These are phyloP conservation scores for Scopulariopsis brevicaulis DNA, from an alignment of 2,329 filamentous ascomycete species.

Conservation along the genomic window DNA sequence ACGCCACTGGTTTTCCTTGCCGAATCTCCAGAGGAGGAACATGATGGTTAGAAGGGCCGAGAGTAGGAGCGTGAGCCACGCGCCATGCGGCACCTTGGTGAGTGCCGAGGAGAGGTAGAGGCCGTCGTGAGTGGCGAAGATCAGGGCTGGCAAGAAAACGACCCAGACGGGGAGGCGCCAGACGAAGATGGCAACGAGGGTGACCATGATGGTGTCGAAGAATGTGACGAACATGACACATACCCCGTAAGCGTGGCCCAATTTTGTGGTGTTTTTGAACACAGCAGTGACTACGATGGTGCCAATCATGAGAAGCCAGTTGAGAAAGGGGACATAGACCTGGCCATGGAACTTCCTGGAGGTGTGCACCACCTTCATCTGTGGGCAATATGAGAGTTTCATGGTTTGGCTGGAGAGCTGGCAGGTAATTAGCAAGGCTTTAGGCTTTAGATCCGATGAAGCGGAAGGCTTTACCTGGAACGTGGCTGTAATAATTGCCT, in stretches of 20 bases:
- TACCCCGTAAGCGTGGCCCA: constrained; percentile 67
- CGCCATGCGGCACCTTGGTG: constrained; percentile 62
- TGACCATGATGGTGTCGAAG: constrained; percentile 65
- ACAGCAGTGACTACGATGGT: constrained; percentile 64
- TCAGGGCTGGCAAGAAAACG: constrained; percentile 50
- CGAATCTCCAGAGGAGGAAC: constrained; percentile 68
- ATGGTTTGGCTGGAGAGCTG: constrained; percentile 54
- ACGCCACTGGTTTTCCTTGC: constrained; percentile 67
- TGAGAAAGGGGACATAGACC: constrained; percentile 63
- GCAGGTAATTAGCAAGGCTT: too few species aligned
- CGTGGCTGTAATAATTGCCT: constrained; percentile 67
- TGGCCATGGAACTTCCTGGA: constrained; percentile 61
- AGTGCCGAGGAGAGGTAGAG: constrained; percentile 59
- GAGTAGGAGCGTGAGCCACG: constrained; percentile 66
- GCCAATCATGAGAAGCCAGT: constrained; percentile 68
- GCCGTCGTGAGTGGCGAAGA: constrained; percentile 56
- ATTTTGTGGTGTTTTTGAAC: constrained; percentile 60
- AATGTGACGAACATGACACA: constrained; percentile 75
- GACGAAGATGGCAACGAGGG: constrained; percentile 59
- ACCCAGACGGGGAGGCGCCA: constrained; percentile 52
- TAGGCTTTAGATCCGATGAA: too few species aligned
- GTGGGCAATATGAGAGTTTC: constrained; percentile 61
- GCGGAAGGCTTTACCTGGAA: constrained; percentile 37
- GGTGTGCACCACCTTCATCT: constrained; percentile 63
- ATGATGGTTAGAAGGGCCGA: constrained; percentile 49